Percentiles rank a stretch among this genome's conserved stretches.
phyloP scores from a whole-genome alignment of 495 filamentous ascomycete genomes.

The Neurospora hispaniola region DNA sequence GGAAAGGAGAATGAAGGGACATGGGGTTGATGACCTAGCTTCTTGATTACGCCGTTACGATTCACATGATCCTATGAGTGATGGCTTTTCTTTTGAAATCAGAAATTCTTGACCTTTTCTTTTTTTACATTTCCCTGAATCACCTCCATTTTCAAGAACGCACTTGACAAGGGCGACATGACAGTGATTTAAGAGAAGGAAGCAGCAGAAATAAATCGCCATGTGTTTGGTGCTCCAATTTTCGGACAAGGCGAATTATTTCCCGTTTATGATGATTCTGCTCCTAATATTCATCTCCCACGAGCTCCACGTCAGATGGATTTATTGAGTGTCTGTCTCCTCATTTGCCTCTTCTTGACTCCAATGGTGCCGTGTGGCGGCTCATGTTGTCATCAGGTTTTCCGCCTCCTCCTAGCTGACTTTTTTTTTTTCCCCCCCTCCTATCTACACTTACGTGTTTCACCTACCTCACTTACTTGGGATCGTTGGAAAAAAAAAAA shows the following conservation, averaged over 20 bases:
- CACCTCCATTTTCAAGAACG: background rate
- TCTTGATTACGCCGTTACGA: background rate
- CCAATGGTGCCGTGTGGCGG: no score
- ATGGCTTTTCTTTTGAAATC: background rate
- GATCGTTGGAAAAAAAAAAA: no score
- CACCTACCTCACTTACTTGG: no score
- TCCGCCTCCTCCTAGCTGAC: no score
- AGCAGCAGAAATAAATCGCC: background rate
- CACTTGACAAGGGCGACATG: background rate
- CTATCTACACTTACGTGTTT: no score
- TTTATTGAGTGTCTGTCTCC: background rate
- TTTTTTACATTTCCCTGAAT: background rate
- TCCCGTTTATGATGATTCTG: background rate
- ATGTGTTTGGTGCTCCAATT: background rate
- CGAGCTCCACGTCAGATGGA: background rate
- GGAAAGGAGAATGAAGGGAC: background rate
- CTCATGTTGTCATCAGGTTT: no score
- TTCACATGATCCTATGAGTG: background rate
- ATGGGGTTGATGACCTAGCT: background rate
- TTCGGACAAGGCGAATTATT: background rate
- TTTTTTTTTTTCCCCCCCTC: no score
- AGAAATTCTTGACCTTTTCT: background rate
- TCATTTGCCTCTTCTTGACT: no score
- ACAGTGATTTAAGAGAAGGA: background rate
- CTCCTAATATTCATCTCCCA: background rate